Evolutionary conservation across 176 grass and related monocot genomes (phyloP).

Genomic region (Triticum timopheevii): DNA sequence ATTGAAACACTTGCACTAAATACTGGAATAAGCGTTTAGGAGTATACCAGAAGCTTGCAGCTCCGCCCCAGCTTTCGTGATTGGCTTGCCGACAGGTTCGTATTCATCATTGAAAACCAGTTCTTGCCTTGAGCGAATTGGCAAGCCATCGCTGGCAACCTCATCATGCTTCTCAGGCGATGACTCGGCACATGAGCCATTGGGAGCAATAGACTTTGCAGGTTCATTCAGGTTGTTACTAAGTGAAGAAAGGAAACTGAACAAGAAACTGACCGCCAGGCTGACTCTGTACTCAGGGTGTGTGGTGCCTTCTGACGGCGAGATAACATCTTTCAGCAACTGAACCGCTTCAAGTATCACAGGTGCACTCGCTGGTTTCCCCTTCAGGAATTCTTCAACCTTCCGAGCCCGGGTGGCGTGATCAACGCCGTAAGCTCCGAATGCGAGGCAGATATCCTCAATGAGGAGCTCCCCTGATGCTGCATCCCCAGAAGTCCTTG

Average conservation of each 20-base stretch:
- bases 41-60: slow-evolving; percentile 87
- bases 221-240: slow-evolving; percentile 9
- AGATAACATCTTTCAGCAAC: slow-evolving; percentile 54
- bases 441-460: slow-evolving; percentile 60
- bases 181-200: slow-evolving; percentile 5
- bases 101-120: slow-evolving; percentile 59
- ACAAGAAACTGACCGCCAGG: slow-evolving; percentile 72
- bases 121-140: slow-evolving; percentile 62
- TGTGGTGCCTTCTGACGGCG: slow-evolving; percentile 56
- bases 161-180: neutral
- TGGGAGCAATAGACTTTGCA: slow-evolving; percentile 11
- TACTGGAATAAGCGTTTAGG: neutral
- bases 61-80: slow-evolving; percentile 66
- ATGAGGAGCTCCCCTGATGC: slow-evolving; percentile 42
- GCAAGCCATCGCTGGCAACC: slow-evolving; percentile 22
- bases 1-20: neutral
- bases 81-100: slow-evolving; percentile 71
- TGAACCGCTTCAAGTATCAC: slow-evolving; percentile 59
- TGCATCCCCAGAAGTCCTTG: slow-evolving; percentile 37
- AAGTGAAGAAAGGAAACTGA: slow-evolving; percentile 70
- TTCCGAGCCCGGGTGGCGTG: slow-evolving; percentile 67
- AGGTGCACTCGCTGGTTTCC: slow-evolving; percentile 49
- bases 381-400: slow-evolving; percentile 73
- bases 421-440: slow-evolving; percentile 61
- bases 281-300: slow-evolving; percentile 72